Evolutionary conservation across 202 grass and related monocot genomes (phyloP).

Genomic region (Zoysia matrella): DNA sequence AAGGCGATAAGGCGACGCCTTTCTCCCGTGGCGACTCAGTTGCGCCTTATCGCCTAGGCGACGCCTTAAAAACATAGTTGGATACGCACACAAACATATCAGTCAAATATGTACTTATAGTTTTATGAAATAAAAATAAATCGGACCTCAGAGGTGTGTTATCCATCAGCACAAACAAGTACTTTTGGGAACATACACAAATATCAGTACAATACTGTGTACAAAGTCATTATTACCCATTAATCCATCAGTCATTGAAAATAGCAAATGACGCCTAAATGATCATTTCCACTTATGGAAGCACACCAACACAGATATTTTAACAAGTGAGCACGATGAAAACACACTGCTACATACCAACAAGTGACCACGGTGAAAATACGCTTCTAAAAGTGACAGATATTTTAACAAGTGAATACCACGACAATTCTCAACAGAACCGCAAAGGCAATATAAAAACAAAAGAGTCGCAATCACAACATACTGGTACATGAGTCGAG

Average conservation of each 20-base stretch:
- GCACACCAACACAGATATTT: not conserved
- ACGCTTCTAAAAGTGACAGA: too few relatives aligned
- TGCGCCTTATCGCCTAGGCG: too few relatives aligned
- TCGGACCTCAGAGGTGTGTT: too few relatives aligned
- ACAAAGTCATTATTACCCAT: not conserved
- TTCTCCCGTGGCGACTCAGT: too few relatives aligned
- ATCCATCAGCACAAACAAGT: not conserved
- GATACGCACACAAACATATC: too few relatives aligned
- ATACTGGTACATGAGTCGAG: not conserved
- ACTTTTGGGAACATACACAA: not conserved
- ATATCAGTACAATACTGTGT: not conserved
- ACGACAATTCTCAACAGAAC: too few relatives aligned
- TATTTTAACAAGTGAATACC: too few relatives aligned
- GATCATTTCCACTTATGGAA: not conserved
- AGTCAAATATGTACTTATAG: too few relatives aligned
- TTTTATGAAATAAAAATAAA: too few relatives aligned
- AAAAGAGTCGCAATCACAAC: constrained; percentile 22
- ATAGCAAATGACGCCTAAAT: not conserved
- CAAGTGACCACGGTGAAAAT: too few relatives aligned
- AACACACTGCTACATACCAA: not conserved
- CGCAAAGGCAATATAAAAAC: not conserved
- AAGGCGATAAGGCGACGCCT: too few relatives aligned
- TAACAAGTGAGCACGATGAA: not conserved
- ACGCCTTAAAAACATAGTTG: too few relatives aligned
- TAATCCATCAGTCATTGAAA: constrained; percentile 10